phyloP scores from a whole-genome alignment of 352 stramenopile genomes.

The Phytophthora foliorum region DNA sequence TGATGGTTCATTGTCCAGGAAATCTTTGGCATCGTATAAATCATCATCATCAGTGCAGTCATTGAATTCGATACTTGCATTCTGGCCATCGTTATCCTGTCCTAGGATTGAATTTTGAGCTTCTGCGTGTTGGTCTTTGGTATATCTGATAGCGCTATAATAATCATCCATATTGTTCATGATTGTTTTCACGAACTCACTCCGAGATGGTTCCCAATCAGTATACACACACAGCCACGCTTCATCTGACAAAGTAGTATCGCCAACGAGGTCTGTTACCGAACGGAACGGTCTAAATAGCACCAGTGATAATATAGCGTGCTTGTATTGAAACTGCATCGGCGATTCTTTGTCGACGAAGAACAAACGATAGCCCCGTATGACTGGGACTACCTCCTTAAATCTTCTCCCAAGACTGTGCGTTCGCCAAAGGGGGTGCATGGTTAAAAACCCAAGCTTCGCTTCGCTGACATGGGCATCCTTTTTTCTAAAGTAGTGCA shows the following conservation, averaged over 20 bases:
- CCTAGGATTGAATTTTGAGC: too few relatives aligned
- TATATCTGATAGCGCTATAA: too few relatives aligned
- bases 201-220: neutral
- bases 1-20: too few relatives aligned
- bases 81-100: neutral
- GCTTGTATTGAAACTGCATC: neutral
- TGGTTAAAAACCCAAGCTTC: neutral
- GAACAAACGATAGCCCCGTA: neutral
- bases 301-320: neutral
- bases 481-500: constrained; percentile 11
- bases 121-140: neutral
- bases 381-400: neutral
- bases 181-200: neutral
- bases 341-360: neutral
- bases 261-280: neutral
- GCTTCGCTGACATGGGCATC: neutral
- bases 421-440: neutral
- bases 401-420: constrained; percentile 5
- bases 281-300: constrained; percentile 1
- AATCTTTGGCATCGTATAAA: too few relatives aligned
- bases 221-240: neutral
- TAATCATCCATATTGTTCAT: constrained; percentile 15
- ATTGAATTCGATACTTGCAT: neutral
- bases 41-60: too few relatives aligned
- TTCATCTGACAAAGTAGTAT: neutral